These are phyloP conservation scores for Paecilomyces sp. DNA, from an alignment of 2,329 filamentous ascomycete species.

Conservation along the genomic window DNA sequence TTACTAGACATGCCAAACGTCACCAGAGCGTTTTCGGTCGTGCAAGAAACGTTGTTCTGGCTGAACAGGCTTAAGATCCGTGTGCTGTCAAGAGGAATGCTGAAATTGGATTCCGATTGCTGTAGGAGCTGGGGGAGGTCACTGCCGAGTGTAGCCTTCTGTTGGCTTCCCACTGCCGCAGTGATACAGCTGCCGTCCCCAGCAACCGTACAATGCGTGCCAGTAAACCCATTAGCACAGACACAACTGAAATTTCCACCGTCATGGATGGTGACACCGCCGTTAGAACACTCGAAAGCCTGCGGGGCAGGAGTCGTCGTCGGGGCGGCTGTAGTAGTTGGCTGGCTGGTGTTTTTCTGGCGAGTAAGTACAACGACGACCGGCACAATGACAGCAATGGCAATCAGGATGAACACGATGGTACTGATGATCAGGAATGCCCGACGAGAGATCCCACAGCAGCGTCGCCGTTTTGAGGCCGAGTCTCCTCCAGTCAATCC, in stretches of 20 bases:
- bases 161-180: slow-evolving; percentile 33
- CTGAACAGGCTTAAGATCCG: slow-evolving; percentile 72
- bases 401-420: slow-evolving; percentile 63
- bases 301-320: slow-evolving; percentile 47
- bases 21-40: slow-evolving; percentile 77
- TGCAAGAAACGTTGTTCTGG: slow-evolving; percentile 67
- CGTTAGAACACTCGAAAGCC: slow-evolving; percentile 65
- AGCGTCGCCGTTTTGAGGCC: slow-evolving; percentile 48
- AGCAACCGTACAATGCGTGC: slow-evolving; percentile 47
- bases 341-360: slow-evolving; percentile 32
- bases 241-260: slow-evolving; percentile 72
- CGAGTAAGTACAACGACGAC: slow-evolving; percentile 56
- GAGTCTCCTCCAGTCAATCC: slow-evolving; percentile 7
- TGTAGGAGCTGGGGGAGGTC: slow-evolving; percentile 69
- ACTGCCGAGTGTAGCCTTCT: slow-evolving; percentile 72
- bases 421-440: slow-evolving; percentile 62
- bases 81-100: slow-evolving; percentile 64
- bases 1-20: slow-evolving; percentile 60
- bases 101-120: slow-evolving; percentile 60
- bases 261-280: slow-evolving; percentile 66
- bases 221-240: slow-evolving; percentile 81
- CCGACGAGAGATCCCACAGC: slow-evolving; percentile 80
- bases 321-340: slow-evolving; percentile 23
- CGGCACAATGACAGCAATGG: slow-evolving; percentile 77
- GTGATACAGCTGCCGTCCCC: slow-evolving; percentile 51